Conservation (phyloP, 192 early-diverging fungal species). For the Globomyces pollinis-pini region DNA sequence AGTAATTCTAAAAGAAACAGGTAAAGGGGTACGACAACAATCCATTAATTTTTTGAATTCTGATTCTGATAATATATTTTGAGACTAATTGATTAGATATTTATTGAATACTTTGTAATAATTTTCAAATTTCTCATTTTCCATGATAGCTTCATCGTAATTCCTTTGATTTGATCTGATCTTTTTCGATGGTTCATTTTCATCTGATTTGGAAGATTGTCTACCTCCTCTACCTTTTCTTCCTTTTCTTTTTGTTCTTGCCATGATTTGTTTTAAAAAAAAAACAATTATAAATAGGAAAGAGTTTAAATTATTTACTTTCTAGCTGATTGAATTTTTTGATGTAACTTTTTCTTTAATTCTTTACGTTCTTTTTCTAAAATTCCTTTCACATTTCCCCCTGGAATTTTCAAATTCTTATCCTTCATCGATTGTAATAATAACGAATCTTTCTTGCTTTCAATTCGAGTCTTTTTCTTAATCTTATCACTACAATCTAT, state of each 20-base stretch:
- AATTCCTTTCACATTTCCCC: not conserved
- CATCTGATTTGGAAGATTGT: too few relatives aligned
- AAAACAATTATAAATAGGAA: too few relatives aligned
- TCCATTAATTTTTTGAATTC: conserved; percentile 76
- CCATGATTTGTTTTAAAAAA: too few relatives aligned
- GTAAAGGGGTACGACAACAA: conserved; percentile 63
- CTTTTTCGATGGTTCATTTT: not conserved
- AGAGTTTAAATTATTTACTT: conserved; percentile 7
- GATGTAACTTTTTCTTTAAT: not conserved
- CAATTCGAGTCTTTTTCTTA: not conserved
- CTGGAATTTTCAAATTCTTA: not conserved
- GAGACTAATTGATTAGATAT: conserved; percentile 10
- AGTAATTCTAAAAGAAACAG: conserved; percentile 89
- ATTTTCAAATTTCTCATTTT: conserved; percentile 56
- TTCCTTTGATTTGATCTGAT: not conserved
- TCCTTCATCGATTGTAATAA: not conserved
- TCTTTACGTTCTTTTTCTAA: not conserved
- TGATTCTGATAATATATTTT: conserved; percentile 67
- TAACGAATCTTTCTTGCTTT: not conserved
- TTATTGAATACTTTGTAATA: conserved; percentile 70
- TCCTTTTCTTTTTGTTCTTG: too few relatives aligned
- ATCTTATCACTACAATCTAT: not conserved
- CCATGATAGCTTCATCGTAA: conserved; percentile 14
- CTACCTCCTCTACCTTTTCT: too few relatives aligned
- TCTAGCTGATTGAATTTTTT: conserved; percentile 1